Evolutionary conservation across 352 stramenopile genomes (phyloP).

Genomic region (Globisporangium parvum): DNA sequence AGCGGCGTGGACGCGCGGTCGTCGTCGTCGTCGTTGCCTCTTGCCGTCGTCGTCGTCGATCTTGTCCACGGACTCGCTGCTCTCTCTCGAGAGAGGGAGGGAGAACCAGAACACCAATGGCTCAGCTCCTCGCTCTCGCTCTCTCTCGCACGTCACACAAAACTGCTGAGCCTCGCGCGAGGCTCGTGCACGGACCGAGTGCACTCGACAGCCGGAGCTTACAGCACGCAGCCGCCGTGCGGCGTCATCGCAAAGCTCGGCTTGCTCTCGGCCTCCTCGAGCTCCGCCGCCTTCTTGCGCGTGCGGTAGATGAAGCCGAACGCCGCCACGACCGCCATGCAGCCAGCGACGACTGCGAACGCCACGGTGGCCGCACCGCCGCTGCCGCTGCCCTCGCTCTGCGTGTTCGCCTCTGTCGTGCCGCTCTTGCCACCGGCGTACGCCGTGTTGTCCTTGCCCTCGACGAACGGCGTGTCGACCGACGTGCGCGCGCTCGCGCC

Average conservation of each 20-base stretch:
- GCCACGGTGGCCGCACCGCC: background rate
- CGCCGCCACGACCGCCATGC: slow-evolving; percentile 36
- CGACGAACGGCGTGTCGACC: slow-evolving; percentile 15
- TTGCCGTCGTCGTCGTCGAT: too few species aligned
- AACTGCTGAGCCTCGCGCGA: too few species aligned
- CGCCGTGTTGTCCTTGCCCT: slow-evolving; percentile 11
- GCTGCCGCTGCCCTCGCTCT: slow-evolving; percentile 14
- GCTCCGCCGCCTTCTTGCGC: slow-evolving; percentile 53
- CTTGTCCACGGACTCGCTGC: too few species aligned
- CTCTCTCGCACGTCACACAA: too few species aligned
- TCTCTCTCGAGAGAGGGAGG: too few species aligned
- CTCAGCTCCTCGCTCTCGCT: too few species aligned
- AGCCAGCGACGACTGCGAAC: slow-evolving; percentile 13
- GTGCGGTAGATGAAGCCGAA: slow-evolving; percentile 79
- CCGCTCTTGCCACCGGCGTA: slow-evolving; percentile 18
- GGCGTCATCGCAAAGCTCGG: slow-evolving; percentile 38
- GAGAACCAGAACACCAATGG: too few species aligned
- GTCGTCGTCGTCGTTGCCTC: too few species aligned
- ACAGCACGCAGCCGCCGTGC: slow-evolving; percentile 45
- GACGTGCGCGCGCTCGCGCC: slow-evolving; percentile 6
- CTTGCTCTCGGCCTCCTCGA: slow-evolving; percentile 52
- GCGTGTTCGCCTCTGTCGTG: slow-evolving; percentile 33
- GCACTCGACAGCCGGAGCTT: slow-evolving; percentile 7
- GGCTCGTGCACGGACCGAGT: too few species aligned
- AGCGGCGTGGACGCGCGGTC: too few species aligned